These are phyloP conservation scores for Ustilago sp. DNA, from an alignment of 1,284 basidiomycete species.

Conservation along the genomic window DNA sequence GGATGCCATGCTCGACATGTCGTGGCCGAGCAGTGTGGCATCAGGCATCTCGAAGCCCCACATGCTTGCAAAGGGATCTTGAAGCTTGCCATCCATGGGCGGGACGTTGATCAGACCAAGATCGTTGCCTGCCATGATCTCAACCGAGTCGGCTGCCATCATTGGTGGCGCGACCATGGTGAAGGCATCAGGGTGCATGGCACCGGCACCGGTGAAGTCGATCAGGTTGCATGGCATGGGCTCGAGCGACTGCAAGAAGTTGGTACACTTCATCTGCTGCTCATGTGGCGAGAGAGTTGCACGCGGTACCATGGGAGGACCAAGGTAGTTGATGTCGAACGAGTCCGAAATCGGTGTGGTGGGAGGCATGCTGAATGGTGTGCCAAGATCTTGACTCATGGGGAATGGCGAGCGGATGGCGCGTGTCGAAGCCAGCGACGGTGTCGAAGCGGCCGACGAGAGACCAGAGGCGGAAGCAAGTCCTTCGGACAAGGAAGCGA, in stretches of 20 bases:
- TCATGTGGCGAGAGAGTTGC: constrained; percentile 42
- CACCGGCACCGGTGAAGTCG: constrained; percentile 34
- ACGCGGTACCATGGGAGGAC: constrained; percentile 48
- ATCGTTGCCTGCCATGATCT: constrained; percentile 50
- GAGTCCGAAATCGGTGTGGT: constrained; percentile 48
- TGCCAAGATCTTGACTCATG: constrained; percentile 50
- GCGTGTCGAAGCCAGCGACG: constrained; percentile 40
- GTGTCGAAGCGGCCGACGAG: constrained; percentile 51
- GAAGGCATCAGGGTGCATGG: constrained; percentile 17
- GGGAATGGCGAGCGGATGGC: constrained; percentile 43
- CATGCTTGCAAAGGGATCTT: constrained; percentile 39
- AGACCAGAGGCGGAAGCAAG: constrained; percentile 33
- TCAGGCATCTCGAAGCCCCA: constrained; percentile 35
- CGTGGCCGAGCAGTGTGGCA: constrained; percentile 29
- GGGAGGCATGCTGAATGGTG: constrained; percentile 49
- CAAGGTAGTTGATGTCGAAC: constrained; percentile 52
- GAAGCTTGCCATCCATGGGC: constrained; percentile 40
- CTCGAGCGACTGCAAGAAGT: constrained; percentile 53
- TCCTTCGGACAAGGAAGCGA: constrained; percentile 42
- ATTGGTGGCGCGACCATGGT: constrained; percentile 33
- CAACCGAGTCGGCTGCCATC: constrained; percentile 31
- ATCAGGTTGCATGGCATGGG: constrained; percentile 43
- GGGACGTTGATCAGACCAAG: constrained; percentile 48
- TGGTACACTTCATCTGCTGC: constrained; percentile 54
- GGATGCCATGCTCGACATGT: constrained; percentile 34